Evolutionary conservation across 768 basidiomycete species (phyloP).

Genomic region (Pulveroboletus sp.): DNA sequence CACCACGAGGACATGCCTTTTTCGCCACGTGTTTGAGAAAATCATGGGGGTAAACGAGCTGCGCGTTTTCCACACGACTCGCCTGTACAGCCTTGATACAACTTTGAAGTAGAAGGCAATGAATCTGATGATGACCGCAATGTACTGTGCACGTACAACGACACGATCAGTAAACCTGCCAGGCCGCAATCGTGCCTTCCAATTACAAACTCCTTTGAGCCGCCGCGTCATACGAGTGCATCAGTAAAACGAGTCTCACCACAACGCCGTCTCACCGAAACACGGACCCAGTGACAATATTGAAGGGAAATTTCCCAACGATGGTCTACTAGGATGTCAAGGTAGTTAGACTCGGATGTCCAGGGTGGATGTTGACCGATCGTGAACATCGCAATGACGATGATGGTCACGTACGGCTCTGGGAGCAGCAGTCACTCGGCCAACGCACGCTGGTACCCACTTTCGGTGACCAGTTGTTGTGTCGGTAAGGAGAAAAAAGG

Average conservation of each 20-base stretch:
- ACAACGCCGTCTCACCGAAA: constrained; percentile 83
- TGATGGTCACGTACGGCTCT: constrained; percentile 55
- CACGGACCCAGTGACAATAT: constrained; percentile 86
- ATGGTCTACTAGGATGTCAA: constrained; percentile 83
- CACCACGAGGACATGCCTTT: constrained; percentile 9
- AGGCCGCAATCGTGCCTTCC: constrained; percentile 83
- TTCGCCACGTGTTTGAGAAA: constrained; percentile 47
- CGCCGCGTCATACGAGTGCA: not conserved
- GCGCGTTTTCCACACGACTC: not conserved
- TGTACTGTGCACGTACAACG: constrained; percentile 75
- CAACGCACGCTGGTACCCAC: constrained; percentile 75
- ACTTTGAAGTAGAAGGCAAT: constrained; percentile 89
- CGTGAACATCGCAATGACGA: constrained; percentile 61
- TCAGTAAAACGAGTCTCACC: constrained; percentile 47
- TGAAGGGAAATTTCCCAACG: constrained; percentile 98
- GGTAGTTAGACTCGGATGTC: constrained; percentile 93
- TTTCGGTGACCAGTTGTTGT: not conserved
- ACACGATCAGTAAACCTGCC: constrained; percentile 74
- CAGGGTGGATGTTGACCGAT: constrained; percentile 87
- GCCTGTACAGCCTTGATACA: constrained; percentile 54
- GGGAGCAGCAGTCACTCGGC: constrained; percentile 62
- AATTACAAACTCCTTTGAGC: not conserved
- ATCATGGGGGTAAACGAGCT: constrained; percentile 85
- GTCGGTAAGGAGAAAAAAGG: not conserved
- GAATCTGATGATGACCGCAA: constrained; percentile 78